Evolutionary conservation across 2,329 filamentous ascomycete genomes (phyloP).

Genomic region (Xylariomycetidae sp.): DNA sequence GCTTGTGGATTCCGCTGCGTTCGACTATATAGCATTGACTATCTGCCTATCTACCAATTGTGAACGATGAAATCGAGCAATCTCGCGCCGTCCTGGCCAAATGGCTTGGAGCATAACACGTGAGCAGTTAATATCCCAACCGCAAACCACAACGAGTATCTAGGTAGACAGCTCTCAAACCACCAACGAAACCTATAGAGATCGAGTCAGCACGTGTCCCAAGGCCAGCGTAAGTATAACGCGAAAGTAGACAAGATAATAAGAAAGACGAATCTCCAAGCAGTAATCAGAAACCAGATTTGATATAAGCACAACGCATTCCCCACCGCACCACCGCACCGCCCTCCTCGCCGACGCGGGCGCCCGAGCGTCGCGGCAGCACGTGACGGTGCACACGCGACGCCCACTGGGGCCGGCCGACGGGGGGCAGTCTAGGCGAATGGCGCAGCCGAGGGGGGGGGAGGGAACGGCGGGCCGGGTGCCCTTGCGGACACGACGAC

Average conservation of each 20-base stretch:
- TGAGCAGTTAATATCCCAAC: no score
- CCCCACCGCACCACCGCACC: conserved; percentile 25
- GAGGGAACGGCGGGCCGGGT: no score
- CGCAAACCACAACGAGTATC: no score
- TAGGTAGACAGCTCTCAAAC: background rate
- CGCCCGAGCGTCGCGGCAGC: conserved; percentile 24
- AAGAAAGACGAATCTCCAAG: conserved; percentile 3
- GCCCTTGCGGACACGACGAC: no score
- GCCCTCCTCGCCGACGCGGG: conserved; percentile 12
- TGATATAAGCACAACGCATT: conserved; percentile 27
- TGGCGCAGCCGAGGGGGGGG: conserved; percentile 15
- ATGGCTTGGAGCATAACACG: no score
- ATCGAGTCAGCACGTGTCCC: background rate
- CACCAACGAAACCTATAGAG: background rate
- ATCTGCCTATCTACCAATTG: no score
- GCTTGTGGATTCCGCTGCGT: no score
- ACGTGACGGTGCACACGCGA: conserved; percentile 30
- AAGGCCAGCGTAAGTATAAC: background rate
- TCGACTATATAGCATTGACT: no score
- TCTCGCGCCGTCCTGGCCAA: no score
- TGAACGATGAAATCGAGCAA: no score
- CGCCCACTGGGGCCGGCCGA: conserved; percentile 14
- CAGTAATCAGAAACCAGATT: conserved; percentile 14
- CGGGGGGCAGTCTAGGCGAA: conserved; percentile 10
- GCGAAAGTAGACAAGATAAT: background rate